Evolutionary conservation across 352 stramenopile species (phyloP).

Genomic region (Phytophthora brassicae): DNA sequence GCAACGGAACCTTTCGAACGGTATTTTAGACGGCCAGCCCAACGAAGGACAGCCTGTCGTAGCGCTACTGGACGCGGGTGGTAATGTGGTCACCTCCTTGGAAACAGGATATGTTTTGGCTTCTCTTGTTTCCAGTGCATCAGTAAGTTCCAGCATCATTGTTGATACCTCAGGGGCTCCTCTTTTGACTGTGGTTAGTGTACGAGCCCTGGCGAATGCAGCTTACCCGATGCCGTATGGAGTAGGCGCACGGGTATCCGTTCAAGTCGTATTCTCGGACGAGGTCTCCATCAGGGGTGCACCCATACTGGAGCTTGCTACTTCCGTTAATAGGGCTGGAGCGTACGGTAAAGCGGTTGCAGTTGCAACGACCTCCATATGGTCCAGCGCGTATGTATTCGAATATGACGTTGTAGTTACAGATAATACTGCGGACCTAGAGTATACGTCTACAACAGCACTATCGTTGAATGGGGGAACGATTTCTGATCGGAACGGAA

Average conservation of each 20-base stretch:
- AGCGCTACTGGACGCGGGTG: constrained; percentile 60
- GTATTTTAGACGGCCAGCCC: constrained; percentile 75
- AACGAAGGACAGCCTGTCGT: constrained; percentile 72
- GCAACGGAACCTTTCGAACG: constrained; percentile 56
- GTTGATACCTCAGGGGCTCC: constrained; percentile 60
- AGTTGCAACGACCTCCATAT: constrained; percentile 48
- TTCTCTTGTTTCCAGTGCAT: constrained; percentile 62
- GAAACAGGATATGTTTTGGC: constrained; percentile 49
- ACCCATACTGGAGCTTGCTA: constrained; percentile 54
- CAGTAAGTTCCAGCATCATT: constrained; percentile 57
- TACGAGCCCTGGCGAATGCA: constrained; percentile 42
- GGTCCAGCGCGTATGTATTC: constrained; percentile 62
- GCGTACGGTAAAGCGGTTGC: constrained; percentile 58
- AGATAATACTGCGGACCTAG: constrained; percentile 52
- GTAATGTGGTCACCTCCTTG: constrained; percentile 61
- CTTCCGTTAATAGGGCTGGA: constrained; percentile 32
- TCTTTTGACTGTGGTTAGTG: constrained; percentile 44
- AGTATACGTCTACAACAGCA: constrained; percentile 62
- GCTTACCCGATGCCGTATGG: constrained; percentile 59
- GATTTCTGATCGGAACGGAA: constrained; percentile 74
- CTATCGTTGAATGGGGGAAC: constrained; percentile 52
- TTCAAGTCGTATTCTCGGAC: constrained; percentile 81
- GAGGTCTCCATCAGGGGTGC: constrained; percentile 64
- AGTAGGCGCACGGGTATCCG: constrained; percentile 54
- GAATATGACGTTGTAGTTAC: constrained; percentile 65